These are phyloP conservation scores for Nephelium lappaceum DNA, from an alignment of 345 rosid genomes.

Conservation along the genomic window DNA sequence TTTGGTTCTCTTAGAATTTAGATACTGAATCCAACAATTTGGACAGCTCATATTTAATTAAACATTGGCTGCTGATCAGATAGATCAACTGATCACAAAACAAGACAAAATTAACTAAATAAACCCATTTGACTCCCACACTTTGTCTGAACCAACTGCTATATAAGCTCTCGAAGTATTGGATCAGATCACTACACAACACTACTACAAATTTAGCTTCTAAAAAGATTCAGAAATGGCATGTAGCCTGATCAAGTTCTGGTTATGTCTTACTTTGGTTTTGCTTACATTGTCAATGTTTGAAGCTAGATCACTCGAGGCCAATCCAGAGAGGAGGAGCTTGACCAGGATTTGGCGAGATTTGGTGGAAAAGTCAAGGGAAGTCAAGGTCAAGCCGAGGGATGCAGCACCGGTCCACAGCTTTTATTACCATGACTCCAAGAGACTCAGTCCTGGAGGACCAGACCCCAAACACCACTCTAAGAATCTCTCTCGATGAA, in stretches of 20 bases:
- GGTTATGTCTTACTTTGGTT: conserved; percentile 24
- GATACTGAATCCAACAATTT: not conserved
- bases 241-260: conserved; percentile 23
- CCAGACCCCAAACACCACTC: conserved; percentile 48
- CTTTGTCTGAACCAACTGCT: not conserved
- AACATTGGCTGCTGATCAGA: conserved; percentile 21
- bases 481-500: conserved; percentile 7
- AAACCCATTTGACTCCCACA: conserved; percentile 19
- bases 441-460: conserved; percentile 41
- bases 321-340: conserved; percentile 13
- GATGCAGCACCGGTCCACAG: not conserved
- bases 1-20: not conserved
- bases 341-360: conserved; percentile 1
- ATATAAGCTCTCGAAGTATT: not conserved
- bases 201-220: not conserved
- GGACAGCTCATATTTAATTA: conserved; percentile 22
- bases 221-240: conserved; percentile 24
- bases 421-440: conserved; percentile 11
- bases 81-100: conserved; percentile 4
- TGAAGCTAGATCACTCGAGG: conserved; percentile 23
- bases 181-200: not conserved
- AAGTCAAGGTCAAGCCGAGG: not conserved
- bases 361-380: conserved; percentile 17
- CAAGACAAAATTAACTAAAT: conserved; percentile 1
- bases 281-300: conserved; percentile 16